Conservation (phyloP, 352 stramenopile species). For the Globisporangium nunn region DNA sequence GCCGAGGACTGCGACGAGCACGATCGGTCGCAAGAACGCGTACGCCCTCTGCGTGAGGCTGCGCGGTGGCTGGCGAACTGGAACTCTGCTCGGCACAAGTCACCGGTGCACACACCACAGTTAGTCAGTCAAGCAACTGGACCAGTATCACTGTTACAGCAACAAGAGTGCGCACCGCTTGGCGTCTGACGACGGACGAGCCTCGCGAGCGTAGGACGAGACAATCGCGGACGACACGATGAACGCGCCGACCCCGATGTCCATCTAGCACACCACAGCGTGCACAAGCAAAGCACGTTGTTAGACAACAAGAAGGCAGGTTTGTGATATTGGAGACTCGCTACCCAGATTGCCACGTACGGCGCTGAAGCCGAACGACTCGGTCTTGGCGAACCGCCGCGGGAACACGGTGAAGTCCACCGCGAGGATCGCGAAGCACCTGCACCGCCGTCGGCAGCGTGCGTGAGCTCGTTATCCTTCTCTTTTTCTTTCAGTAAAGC, state of each 20-base stretch:
- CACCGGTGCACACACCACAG: neutral
- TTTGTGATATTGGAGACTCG: no score
- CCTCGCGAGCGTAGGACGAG: conserved; percentile 56
- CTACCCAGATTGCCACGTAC: conserved; percentile 21
- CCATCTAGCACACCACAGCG: conserved; percentile 74
- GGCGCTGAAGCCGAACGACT: conserved; percentile 93
- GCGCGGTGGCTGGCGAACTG: neutral
- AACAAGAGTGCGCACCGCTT: conserved; percentile 14
- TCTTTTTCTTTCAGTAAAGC: neutral
- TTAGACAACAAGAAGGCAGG: neutral
- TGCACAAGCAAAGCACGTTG: neutral
- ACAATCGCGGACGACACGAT: conserved; percentile 86
- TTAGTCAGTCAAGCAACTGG: neutral
- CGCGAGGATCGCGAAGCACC: conserved; percentile 92
- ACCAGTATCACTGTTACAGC: neutral
- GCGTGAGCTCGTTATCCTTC: neutral
- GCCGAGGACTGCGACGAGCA: conserved; percentile 60
- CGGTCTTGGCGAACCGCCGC: conserved; percentile 92
- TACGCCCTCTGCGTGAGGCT: conserved; percentile 25
- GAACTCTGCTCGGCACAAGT: neutral
- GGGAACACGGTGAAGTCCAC: conserved; percentile 98
- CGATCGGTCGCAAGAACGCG: conserved; percentile 61
- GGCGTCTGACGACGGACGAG: conserved; percentile 17
- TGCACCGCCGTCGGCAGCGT: conserved; percentile 11
- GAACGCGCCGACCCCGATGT: conserved; percentile 94